Percentiles rank a stretch among this genome's conserved stretches.
Evolutionary conservation across 2,329 filamentous ascomycete genomes (phyloP).

Genomic region (Calycina herbarum): DNA sequence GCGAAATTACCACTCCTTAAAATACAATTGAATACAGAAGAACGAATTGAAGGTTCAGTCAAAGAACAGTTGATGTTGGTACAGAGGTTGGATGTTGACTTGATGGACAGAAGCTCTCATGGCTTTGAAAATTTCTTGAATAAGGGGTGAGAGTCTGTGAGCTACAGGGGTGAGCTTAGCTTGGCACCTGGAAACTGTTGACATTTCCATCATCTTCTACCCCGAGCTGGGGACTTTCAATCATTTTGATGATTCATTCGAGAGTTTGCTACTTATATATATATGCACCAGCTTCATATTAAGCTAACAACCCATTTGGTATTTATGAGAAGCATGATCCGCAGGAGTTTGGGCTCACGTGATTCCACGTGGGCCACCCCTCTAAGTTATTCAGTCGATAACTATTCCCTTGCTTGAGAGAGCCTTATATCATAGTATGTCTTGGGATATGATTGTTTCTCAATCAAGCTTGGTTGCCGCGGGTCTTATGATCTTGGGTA

Average conservation of each 20-base stretch:
- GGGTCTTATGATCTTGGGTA: too few relatives aligned
- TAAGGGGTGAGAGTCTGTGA: neutral
- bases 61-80: conserved; percentile 8
- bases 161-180: conserved; percentile 4
- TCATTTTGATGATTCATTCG: neutral
- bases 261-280: too few relatives aligned
- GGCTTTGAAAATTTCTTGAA: conserved; percentile 1
- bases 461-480: too few relatives aligned
- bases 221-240: neutral
- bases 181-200: neutral
- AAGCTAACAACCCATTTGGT: neutral
- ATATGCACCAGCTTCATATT: too few relatives aligned
- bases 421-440: too few relatives aligned
- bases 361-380: neutral
- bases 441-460: too few relatives aligned
- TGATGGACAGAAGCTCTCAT: conserved; percentile 8
- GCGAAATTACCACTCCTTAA: neutral
- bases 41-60: conserved; percentile 3
- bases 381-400: neutral
- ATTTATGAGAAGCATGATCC: neutral
- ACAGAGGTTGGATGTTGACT: conserved; percentile 9
- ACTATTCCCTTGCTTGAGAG: too few relatives aligned
- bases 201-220: neutral
- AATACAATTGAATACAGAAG: conserved; percentile 13
- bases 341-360: neutral